Percentiles rank a stretch among this genome's conserved stretches.
Evolutionary conservation across 768 basidiomycete genomes (phyloP).

Genomic region (Lentinula sp.): DNA sequence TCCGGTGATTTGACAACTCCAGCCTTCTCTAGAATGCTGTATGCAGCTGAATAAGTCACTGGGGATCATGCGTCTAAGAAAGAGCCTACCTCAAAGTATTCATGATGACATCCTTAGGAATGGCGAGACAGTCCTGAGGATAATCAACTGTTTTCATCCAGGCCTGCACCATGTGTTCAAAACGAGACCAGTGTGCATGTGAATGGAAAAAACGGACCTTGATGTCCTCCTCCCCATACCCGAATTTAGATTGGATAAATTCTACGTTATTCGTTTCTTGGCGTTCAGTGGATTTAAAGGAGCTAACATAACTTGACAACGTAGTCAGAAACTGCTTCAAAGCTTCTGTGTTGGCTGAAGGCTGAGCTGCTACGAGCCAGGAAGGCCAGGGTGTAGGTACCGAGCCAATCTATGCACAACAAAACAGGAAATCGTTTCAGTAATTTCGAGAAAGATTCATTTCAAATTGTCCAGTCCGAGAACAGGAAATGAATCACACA

Average conservation of each 20-base stretch:
- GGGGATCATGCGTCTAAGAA: background rate
- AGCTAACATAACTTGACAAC: slow-evolving; percentile 59
- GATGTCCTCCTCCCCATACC: slow-evolving; percentile 79
- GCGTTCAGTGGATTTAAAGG: slow-evolving; percentile 56
- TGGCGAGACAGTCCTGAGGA: slow-evolving; percentile 55
- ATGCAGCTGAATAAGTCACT: background rate
- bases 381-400: slow-evolving; percentile 95
- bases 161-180: slow-evolving; percentile 36
- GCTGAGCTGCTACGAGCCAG: slow-evolving; percentile 90
- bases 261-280: slow-evolving; percentile 56
- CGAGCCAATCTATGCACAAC: slow-evolving; percentile 59
- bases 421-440: too few species aligned
- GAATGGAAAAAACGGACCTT: slow-evolving; percentile 32
- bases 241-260: slow-evolving; percentile 75
- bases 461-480: background rate
- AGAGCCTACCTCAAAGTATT: slow-evolving; percentile 62
- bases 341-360: slow-evolving; percentile 41
- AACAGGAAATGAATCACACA: slow-evolving; percentile 31
- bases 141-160: slow-evolving; percentile 83
- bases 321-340: slow-evolving; percentile 55
- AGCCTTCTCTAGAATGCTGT: slow-evolving; percentile 68
- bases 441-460: too few species aligned
- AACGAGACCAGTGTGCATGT: background rate
- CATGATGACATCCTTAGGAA: slow-evolving; percentile 58
- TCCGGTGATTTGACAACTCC: slow-evolving; percentile 60